Evolutionary conservation across 2,329 filamentous ascomycete species (phyloP).

Genomic region (Orbilia blumenaviensis): DNA sequence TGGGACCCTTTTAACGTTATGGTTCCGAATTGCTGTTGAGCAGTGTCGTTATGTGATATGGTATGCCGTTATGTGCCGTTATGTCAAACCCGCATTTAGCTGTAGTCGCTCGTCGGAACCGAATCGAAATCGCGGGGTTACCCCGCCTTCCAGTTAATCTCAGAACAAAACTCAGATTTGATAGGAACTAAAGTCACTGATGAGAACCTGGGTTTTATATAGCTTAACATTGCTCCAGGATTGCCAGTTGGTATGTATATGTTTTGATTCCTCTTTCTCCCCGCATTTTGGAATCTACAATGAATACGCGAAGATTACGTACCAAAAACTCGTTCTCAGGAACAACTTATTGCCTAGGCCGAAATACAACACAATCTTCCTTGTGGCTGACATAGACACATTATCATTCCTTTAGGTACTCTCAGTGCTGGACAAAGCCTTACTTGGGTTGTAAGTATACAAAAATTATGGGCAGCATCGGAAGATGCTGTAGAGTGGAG

Average conservation of each 20-base stretch:
- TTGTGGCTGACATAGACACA: background rate
- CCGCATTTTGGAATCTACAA: no score
- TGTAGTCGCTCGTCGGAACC: constrained; percentile 5
- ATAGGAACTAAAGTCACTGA: background rate
- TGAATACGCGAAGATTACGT: no score
- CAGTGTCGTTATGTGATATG: constrained; percentile 19
- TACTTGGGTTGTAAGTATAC: constrained; percentile 42
- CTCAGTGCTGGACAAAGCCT: constrained; percentile 41
- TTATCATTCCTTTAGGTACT: constrained; percentile 1
- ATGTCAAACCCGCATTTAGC: background rate
- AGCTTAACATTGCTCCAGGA: constrained; percentile 38
- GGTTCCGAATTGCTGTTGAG: constrained; percentile 35
- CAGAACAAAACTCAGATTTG: background rate
- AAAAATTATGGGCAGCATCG: background rate
- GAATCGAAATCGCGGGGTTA: constrained; percentile 22
- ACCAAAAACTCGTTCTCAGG: no score
- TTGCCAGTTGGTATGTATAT: constrained; percentile 27
- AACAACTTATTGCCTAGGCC: background rate
- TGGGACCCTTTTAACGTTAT: constrained; percentile 11
- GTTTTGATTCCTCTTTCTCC: no score
- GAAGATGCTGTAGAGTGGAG: background rate
- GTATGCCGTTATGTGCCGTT: background rate
- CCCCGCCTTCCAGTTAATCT: background rate
- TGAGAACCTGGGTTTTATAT: background rate
- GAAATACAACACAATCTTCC: constrained; percentile 18